Evolutionary conservation across 2,329 filamentous ascomycete species (phyloP), one percentile per base, ranked within the genome.

Genomic region (Pezicula carpinea): DNA sequence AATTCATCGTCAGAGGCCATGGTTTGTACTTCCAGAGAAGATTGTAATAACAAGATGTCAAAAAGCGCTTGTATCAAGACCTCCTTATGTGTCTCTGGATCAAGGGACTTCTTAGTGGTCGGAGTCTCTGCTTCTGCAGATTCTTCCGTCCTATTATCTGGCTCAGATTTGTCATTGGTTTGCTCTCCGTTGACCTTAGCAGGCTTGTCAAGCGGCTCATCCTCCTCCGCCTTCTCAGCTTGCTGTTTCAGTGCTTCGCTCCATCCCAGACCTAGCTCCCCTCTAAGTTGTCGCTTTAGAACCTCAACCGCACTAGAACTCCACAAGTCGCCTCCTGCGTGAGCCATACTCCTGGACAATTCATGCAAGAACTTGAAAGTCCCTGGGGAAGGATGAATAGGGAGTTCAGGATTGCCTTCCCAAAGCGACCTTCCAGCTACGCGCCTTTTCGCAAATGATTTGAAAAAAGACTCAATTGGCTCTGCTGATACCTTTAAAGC

Each of bases 311-410:
- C 86, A 2, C 74, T 72, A 2, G 80, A 75, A 44, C 84, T 90
- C 91, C 91, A 97, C 3, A 96, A 66, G 63, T 96, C 92, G 39
- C 79, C 72, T 0, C 91, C 91, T 3, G 77, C 71, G 11, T 75
- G 70, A 3, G 77, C 77, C 89, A 96, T 95, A 5, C 75, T 71
- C 39, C 70, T 68, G 4, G 80, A 78, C 22, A 95, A 61, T 38
- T 73, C 73, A 19, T 81, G 79, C 41, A 96, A 60, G 46, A 95
- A 83, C 50, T 76, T 79, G 61, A 95, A 95, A 0, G 82, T 72
- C 17, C 76, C 74, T 0, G 88, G 83, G 0, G 89, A 92, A 1
- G 89, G 89, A 59, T 93, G 88, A 5, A 82, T 75, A 0, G 92
- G 92, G 35, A 96, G 64, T 21, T 80, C 73, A 0, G 87, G 87